Conservation (phyloP, 2,329 filamentous ascomycete species). For the Pseudogymnoascus sp. region DNA sequence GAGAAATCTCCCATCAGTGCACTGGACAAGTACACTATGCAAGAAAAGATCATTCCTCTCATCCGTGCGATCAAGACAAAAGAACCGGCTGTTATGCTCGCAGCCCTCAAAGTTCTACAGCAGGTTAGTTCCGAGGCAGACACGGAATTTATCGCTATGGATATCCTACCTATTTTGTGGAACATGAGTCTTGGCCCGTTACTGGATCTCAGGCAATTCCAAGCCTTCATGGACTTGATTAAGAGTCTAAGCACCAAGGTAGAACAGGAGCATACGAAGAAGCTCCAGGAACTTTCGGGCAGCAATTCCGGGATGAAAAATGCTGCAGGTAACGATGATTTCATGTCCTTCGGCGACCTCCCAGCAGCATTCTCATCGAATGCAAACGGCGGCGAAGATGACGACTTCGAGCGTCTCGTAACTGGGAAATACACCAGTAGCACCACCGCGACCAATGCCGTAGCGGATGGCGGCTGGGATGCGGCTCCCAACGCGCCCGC, state of each 20-base stretch:
- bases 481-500: conserved; percentile 32
- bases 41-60: conserved; percentile 91
- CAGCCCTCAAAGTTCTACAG: conserved; percentile 74
- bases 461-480: conserved; percentile 48
- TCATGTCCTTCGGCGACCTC: conserved; percentile 64
- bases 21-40: conserved; percentile 95
- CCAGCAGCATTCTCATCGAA: conserved; percentile 48
- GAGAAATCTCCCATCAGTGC: conserved; percentile 67
- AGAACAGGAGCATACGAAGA: conserved; percentile 82
- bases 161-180: conserved; percentile 87
- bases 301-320: conserved; percentile 45
- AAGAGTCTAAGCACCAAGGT: conserved; percentile 72
- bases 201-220: conserved; percentile 81
- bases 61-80: conserved; percentile 94
- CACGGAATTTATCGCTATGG: conserved; percentile 84
- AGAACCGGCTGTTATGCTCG: conserved; percentile 96
- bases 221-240: conserved; percentile 83
- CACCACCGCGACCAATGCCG: conserved; percentile 31
- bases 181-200: conserved; percentile 84
- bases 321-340: conserved; percentile 53
- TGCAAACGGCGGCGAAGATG: conserved; percentile 51
- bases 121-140: conserved; percentile 80
- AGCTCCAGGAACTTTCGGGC: conserved; percentile 75
- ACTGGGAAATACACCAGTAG: conserved; percentile 56
- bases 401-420: conserved; percentile 85